Conservation (phyloP, 371 early-diverging fungal genomes). For the Mortierella sp. region DNA sequence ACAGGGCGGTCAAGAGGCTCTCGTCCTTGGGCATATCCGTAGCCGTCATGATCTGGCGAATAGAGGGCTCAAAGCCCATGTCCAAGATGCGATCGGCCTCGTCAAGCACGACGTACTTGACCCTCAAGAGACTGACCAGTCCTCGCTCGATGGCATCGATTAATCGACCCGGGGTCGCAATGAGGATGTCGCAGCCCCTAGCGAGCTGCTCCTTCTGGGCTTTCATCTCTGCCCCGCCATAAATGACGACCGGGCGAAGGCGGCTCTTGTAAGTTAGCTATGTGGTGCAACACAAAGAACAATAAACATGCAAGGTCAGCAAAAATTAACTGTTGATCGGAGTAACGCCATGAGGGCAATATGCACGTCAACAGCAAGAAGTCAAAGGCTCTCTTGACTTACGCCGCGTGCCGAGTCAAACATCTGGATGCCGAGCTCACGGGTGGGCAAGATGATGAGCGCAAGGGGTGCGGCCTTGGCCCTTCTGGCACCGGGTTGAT, state of each 20-base stretch:
- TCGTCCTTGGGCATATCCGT: slow-evolving; percentile 40
- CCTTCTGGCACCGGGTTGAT: slow-evolving; percentile 22
- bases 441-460: slow-evolving; percentile 68
- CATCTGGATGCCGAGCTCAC: slow-evolving; percentile 77
- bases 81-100: slow-evolving; percentile 99
- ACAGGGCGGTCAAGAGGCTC: slow-evolving; percentile 97
- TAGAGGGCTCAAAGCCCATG: slow-evolving; percentile 97
- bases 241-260: slow-evolving; percentile 75
- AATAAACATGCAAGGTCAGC: neutral
- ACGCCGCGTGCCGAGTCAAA: slow-evolving; percentile 59
- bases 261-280: slow-evolving; percentile 64
- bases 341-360: neutral
- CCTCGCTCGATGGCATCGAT: slow-evolving; percentile 93
- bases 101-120: slow-evolving; percentile 95
- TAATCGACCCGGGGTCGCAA: slow-evolving; percentile 98
- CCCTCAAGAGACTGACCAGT: slow-evolving; percentile 83
- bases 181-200: slow-evolving; percentile 93
- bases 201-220: slow-evolving; percentile 89
- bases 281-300: neutral
- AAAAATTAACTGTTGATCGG: neutral
- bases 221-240: slow-evolving; percentile 93
- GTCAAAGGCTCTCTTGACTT: neutral
- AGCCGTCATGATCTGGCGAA: slow-evolving; percentile 84
- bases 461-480: slow-evolving; percentile 37
- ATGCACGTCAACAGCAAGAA: neutral